Percentiles rank a stretch among this genome's conserved stretches.
Conservation (phyloP, 495 filamentous ascomycete genomes). For the Cladorrhinum samala region DNA sequence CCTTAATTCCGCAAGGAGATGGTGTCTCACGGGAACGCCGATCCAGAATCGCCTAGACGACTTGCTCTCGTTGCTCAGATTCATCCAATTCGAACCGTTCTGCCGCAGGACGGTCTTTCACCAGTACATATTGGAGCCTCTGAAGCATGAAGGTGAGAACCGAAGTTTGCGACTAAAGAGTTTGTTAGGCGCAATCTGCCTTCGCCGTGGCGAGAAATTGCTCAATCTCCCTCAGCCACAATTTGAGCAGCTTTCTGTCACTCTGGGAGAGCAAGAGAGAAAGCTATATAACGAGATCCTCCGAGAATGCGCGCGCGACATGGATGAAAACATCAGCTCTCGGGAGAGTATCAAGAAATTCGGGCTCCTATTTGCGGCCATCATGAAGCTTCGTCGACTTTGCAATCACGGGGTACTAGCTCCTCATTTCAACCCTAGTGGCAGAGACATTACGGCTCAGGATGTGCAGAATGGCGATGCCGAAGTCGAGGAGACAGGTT, state of each 20-base stretch:
- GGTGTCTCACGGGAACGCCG: constrained; percentile 12
- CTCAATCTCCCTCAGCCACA: not conserved
- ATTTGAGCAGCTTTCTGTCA: not conserved
- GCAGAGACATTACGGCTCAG: too few species aligned
- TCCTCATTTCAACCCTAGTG: not conserved
- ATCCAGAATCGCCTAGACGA: constrained; percentile 11
- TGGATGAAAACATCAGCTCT: not conserved
- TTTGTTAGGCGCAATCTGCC: not conserved
- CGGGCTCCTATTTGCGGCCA: constrained; percentile 29
- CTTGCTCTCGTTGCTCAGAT: constrained; percentile 1
- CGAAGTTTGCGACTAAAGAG: not conserved
- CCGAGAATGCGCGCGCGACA: not conserved
- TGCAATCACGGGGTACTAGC: constrained; percentile 43
- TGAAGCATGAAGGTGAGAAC: not conserved
- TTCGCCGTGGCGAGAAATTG: not conserved
- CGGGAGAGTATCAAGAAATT: not conserved
- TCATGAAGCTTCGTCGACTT: constrained; percentile 35
- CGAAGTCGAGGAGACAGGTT: not conserved
- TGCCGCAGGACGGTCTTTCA: not conserved
- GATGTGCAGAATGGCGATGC: too few species aligned
- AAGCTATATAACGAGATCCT: not conserved
- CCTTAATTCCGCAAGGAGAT: not conserved
- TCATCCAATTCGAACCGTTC: not conserved
- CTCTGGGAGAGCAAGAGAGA: not conserved
- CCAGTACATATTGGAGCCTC: not conserved